Evolutionary conservation across 176 grass and related monocot genomes (phyloP), one percentile per base, ranked within the genome.

Genomic region (Zizania latifolia): DNA sequence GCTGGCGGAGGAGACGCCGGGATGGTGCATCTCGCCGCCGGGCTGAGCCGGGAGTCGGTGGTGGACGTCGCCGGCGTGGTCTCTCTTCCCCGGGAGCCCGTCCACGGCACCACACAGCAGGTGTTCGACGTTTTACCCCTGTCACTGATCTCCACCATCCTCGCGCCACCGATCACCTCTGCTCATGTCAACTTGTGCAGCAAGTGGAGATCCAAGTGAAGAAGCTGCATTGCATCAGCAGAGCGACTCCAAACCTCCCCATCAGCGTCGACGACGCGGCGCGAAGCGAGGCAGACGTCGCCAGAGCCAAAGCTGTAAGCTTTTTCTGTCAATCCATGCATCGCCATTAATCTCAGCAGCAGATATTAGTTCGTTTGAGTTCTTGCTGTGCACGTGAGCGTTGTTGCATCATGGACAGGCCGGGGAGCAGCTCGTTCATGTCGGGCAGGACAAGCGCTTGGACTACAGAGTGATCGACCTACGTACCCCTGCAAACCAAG

Each of bases 181-280:
- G 35, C 54, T 30, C 21, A 37, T 1, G n/a, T 3, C 30, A 4
- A 44, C 0, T 36, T 41, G 9, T 7, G 40, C 74, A 78, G 44
- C 39, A 86, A 59, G 89, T 96, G 55, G 93, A 97, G 65, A 71
- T 97, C 62, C 76, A 86, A 19, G 84, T 90, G 21, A 77, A 66
- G 71, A 93, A 88, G 54, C 60, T 97, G 4, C 83, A 90, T 43
- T 97, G 93, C 67, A 40, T 97, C 53, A 92, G 65, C 50, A 81
- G 87, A 73, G 78, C 85, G 1, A 19, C 72, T 9, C 40, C 75
- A 0, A 81, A 67, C 16, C 85, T 97, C 32, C 87, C 89, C 4
- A 86, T 97, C 55, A 88, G 74, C 63, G 72, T 97, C 17, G 93
- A 92, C 12, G 93, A 97, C 55, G 87, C 87, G 10, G 71, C 89